These are phyloP conservation scores for Bacterosira constricta DNA, from an alignment of 108 stramenopile genomes.

Conservation along the genomic window DNA sequence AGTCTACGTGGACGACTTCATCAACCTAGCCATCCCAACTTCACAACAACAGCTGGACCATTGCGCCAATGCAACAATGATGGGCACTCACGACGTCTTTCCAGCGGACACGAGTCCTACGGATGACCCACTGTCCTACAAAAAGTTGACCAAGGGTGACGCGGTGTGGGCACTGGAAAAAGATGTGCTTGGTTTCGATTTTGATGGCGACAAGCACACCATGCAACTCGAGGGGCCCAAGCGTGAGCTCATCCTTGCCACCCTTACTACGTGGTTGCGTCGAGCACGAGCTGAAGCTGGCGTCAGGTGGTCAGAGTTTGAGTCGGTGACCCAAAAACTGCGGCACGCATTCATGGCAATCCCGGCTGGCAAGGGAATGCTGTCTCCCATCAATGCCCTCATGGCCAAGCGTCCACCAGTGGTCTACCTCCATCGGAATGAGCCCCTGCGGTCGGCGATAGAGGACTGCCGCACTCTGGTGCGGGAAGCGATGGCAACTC, in stretches of 20 bases:
- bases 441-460: too few species aligned
- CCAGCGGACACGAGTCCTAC: background rate
- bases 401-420: background rate
- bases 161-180: background rate
- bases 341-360: conserved; percentile 1
- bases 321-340: background rate
- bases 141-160: background rate
- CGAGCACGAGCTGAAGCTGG: too few species aligned
- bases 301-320: background rate
- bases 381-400: background rate
- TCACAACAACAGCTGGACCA: background rate
- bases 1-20: conserved; percentile 28
- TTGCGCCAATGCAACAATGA: background rate
- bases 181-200: background rate
- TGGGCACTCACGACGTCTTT: conserved; percentile 21
- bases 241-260: background rate
- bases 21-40: background rate
- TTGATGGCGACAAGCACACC: background rate
- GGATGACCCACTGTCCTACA: conserved; percentile 34
- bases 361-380: conserved; percentile 1
- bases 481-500: too few species aligned
- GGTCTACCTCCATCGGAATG: background rate
- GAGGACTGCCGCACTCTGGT: too few species aligned
- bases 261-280: background rate
- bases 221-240: background rate